Conservation (phyloP, 2,329 filamentous ascomycete genomes). For the Fusarium floridanum region DNA sequence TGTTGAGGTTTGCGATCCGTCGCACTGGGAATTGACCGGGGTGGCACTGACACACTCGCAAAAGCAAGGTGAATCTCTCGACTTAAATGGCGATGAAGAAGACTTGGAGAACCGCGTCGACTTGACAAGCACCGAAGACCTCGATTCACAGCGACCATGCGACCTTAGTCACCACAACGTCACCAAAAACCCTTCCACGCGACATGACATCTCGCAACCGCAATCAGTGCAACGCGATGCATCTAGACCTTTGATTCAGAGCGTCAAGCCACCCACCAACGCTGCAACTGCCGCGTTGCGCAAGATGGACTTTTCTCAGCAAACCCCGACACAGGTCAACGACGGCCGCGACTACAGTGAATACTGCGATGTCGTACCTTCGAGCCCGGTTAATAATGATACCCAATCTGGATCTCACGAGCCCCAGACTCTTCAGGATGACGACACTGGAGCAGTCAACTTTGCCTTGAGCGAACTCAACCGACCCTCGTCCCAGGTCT, state of each 20-base stretch:
- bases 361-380: constrained; percentile 51
- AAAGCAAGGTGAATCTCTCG: constrained; percentile 43
- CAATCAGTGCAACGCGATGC: constrained; percentile 39
- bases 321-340: constrained; percentile 69
- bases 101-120: constrained; percentile 32
- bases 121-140: constrained; percentile 9
- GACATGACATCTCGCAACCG: constrained; percentile 39
- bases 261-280: constrained; percentile 31
- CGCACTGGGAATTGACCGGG: constrained; percentile 44
- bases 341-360: constrained; percentile 68
- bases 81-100: constrained; percentile 18
- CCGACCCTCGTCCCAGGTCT: constrained; percentile 57
- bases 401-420: constrained; percentile 49
- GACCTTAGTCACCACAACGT: constrained; percentile 13
- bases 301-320: constrained; percentile 63
- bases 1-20: constrained; percentile 36
- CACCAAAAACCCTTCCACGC: constrained; percentile 19
- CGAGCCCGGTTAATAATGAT: constrained; percentile 44
- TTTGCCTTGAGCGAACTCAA: constrained; percentile 56
- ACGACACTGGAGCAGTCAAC: constrained; percentile 65
- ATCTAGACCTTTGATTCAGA: constrained; percentile 30
- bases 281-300: constrained; percentile 33
- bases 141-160: constrained; percentile 4
- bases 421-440: constrained; percentile 56
- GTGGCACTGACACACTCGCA: constrained; percentile 45